Evolutionary conservation across 768 basidiomycete species (phyloP), one percentile per base, ranked within the genome.

Genomic region (Boletales sp.): DNA sequence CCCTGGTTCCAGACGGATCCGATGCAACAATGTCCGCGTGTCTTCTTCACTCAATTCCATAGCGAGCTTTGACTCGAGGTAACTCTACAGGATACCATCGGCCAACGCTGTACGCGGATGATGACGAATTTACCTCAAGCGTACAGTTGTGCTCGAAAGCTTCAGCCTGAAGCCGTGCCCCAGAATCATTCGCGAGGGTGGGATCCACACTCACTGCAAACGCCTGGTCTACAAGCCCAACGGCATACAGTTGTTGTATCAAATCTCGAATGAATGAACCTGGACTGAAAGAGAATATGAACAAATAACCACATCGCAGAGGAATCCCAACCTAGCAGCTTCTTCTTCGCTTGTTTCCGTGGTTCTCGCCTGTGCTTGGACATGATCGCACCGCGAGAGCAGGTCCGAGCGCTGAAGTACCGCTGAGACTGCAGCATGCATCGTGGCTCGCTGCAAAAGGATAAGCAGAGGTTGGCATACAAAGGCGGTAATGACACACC

Each of bases 71-170:
- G 73, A 73, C 40, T 84, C 80, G 1, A 90, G 61, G 58, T 82
- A 84, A 42, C 47, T 50, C 54, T 66, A 50, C 19, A 50, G 43
- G 41, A 21, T 9, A 38, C 37, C 42, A 44, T 59, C 21, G 18
- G 56, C n/a, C 35, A 45, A 53, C 29, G 38, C 31, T 29, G 30
- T 19, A 17, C 10, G 19, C 8, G 14, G 2, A 44, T 2, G 17
- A 30, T 4, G 21, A 15, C 8, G 14, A 4, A 34, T 14, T 34
- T 51, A 86, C 88, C 61, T 79, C 77, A 6, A 87, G 65, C 30
- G 85, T 81, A 19, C 71, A 56, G n/a, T 79, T 77, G 48, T 70
- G 69, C 52, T 87, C 87, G 42, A 79, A 76, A 7, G 83, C 79
- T 59, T 90, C 87, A 1, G 72, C 57, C 39, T 74, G 71, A 51